phyloP scores from a whole-genome alignment of 345 rosid species.

The Eucalyptus regnans region DNA sequence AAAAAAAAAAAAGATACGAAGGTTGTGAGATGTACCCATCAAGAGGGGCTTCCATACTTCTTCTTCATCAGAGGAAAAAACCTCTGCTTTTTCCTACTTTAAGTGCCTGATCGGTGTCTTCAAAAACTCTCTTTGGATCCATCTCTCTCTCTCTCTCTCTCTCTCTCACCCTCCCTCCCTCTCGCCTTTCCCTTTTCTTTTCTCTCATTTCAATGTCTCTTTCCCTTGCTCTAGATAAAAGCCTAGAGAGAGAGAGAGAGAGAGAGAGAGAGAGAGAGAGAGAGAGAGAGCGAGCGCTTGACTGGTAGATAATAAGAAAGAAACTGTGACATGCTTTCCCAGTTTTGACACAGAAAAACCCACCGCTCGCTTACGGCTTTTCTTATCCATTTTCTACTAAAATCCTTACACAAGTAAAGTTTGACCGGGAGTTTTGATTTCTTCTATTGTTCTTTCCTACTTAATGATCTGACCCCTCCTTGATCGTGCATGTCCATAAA shows the following conservation, averaged over 20 bases:
- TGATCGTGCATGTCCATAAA: neutral
- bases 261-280: neutral
- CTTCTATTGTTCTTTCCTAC: neutral
- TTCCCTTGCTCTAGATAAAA: neutral
- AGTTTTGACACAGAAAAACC: neutral
- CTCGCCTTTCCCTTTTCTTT: neutral
- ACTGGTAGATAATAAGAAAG: neutral
- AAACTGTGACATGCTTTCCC: neutral
- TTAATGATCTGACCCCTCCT: neutral
- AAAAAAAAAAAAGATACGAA: neutral
- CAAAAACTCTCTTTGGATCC: constrained; percentile 13
- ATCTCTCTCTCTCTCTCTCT: neutral
- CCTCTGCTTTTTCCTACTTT: constrained; percentile 62
- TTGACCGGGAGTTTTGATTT: constrained; percentile 13
- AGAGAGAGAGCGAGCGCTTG: neutral
- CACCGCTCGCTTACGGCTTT: constrained; percentile 5
- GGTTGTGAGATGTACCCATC: constrained; percentile 41
- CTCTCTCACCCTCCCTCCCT: neutral
- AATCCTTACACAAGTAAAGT: constrained; percentile 11
- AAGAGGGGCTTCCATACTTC: constrained; percentile 36
- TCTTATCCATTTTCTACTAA: constrained; percentile 11
- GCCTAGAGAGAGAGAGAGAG: neutral
- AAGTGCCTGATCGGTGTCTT: constrained; percentile 2
- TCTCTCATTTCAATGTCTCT: neutral
- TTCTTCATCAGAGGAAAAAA: constrained; percentile 24